phyloP scores from a whole-genome alignment of 1,284 basidiomycete species.

The Boletus sp. region DNA sequence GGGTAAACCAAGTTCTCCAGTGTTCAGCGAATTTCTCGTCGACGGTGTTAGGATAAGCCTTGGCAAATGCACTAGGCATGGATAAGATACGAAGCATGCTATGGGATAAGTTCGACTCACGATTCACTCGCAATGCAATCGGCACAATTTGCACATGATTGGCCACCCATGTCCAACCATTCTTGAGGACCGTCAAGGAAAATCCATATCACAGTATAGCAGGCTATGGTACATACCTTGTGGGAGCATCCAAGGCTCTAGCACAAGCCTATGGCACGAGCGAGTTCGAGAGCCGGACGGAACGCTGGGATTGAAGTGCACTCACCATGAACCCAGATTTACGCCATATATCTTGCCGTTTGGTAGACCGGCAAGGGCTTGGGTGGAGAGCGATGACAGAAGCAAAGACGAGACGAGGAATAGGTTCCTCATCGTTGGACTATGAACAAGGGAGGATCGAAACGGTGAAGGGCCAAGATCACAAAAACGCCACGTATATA shows the following conservation, averaged over 20 bases:
- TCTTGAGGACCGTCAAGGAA: conserved; percentile 33
- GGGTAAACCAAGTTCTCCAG: conserved; percentile 76
- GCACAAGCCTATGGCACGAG: conserved; percentile 44
- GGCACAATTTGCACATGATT: conserved; percentile 45
- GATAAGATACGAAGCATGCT: conserved; percentile 1
- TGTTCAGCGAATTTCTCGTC: conserved; percentile 64
- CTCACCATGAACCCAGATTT: conserved; percentile 54
- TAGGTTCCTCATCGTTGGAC: conserved; percentile 26
- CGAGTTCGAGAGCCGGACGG: not conserved
- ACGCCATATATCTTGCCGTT: conserved; percentile 54
- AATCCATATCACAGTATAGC: not conserved
- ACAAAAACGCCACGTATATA: conserved; percentile 16
- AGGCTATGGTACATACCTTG: conserved; percentile 39
- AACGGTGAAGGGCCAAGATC: not conserved
- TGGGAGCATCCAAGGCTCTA: conserved; percentile 66
- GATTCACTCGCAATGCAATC: conserved; percentile 51
- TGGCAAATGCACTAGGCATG: conserved; percentile 53
- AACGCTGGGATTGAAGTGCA: not conserved
- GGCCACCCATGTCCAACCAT: conserved; percentile 56
- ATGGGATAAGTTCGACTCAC: conserved; percentile 34
- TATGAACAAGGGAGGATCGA: not conserved
- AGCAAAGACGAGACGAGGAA: conserved; percentile 22
- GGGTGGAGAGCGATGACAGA: conserved; percentile 24
- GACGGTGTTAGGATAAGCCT: conserved; percentile 60
- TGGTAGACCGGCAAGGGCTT: conserved; percentile 23